Evolutionary conservation across 352 stramenopile species (phyloP), one percentile per base, ranked within the genome.

Genomic region (Thraustotheca clavata): DNA sequence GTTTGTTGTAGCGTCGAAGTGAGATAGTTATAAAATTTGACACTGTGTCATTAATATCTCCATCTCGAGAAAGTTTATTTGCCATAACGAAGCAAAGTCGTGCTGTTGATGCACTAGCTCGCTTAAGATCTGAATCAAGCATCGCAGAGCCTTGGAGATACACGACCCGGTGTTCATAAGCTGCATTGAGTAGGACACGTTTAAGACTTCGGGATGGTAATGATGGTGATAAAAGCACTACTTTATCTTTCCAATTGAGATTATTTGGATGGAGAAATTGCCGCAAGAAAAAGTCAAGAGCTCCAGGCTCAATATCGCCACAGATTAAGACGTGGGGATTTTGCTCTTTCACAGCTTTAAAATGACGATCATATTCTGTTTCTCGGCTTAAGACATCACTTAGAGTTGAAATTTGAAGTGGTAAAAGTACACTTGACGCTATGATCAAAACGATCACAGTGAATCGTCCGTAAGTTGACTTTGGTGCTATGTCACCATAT

Each of bases 91-190:
- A 91, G 60, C 79, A 89, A 35, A 76, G 82, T 27, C 80, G 73
- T 7, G 83, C 80, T 7, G 71, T 72, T 24, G 74, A 59, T 6
- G 80, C 73, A 14, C 69, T 72, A 4, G 80, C 83, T 7, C 83
- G 80, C 59, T 79, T 76, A 4, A 94, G 71, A 62, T 94, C 81
- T 12, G 74, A 69, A 6, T 81, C 73, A 34, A 83, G 76, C 80
- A 94, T 89, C 0, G 83, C 83, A 2, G 75, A 91, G 1, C 83
- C 83, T 71, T 91, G 79, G 5, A 94, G 59, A 38, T 94, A 94
- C 4, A 86, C 65, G 9, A 92, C 77, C 5, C 78, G 72, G 68
- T 91, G 76, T 32, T 89, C 85, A 55, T 89, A 92, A 29, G 87
- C 76, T 1, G 76, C 71, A 31, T 88, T 73, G 33, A 89, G 79